Evolutionary conservation across 768 basidiomycete genomes (phyloP).

Genomic region (Lactarius evosmus): DNA sequence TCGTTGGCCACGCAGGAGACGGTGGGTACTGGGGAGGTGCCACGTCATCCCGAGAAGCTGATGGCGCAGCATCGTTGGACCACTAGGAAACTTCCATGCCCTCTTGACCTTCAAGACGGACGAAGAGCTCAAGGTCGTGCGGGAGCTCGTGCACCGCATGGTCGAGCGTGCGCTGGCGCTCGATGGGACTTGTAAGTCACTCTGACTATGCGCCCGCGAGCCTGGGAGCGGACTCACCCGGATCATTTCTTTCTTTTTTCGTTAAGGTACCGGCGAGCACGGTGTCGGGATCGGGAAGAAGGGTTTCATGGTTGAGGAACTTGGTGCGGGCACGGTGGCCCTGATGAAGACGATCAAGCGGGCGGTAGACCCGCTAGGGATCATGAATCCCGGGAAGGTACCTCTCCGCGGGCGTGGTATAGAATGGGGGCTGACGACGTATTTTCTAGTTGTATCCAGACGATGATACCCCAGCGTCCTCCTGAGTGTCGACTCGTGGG

Average conservation of each 20-base stretch:
- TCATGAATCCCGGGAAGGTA: constrained; percentile 87
- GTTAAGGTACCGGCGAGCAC: constrained; percentile 72
- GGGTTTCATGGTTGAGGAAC: constrained; percentile 74
- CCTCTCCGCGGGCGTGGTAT: neutral
- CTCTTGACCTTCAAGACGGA: constrained; percentile 39
- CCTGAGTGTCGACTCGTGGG: neutral
- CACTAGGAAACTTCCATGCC: constrained; percentile 45
- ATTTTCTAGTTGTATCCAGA: constrained; percentile 19
- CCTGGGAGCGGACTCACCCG: neutral
- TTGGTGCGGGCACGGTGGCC: constrained; percentile 77
- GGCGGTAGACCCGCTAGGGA: constrained; percentile 65
- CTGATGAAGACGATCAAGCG: constrained; percentile 82
- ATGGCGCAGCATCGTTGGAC: neutral
- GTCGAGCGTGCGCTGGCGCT: constrained; percentile 63
- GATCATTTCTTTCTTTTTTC: neutral
- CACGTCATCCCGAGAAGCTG: neutral
- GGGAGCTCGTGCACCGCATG: constrained; percentile 52
- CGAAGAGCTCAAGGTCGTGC: constrained; percentile 36
- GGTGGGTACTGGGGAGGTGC: constrained; percentile 41
- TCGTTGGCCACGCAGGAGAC: constrained; percentile 79
- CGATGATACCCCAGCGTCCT: neutral
- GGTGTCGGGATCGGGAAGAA: constrained; percentile 86
- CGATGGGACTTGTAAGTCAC: constrained; percentile 62
- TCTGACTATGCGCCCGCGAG: constrained; percentile 19
- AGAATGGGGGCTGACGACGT: neutral